Evolutionary conservation across 2,329 filamentous ascomycete genomes (phyloP).

Genomic region (Alternaria postmessia): DNA sequence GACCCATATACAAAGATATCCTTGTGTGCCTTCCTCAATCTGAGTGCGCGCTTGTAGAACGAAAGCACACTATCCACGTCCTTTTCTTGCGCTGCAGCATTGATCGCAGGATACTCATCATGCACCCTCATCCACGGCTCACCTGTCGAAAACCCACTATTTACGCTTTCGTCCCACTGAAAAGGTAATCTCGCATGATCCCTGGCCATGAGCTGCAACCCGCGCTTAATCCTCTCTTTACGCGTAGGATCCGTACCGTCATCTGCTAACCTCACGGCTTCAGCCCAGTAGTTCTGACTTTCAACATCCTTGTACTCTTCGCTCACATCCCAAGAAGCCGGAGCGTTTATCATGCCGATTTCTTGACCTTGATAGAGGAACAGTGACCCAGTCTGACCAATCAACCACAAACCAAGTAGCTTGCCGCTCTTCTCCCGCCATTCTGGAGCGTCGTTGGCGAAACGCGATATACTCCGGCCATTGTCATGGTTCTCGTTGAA

Average conservation of each 20-base stretch:
- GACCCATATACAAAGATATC: conserved; percentile 74
- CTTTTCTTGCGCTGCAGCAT: conserved; percentile 64
- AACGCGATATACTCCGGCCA: conserved; percentile 64
- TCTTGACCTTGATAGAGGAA: conserved; percentile 70
- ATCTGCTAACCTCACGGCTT: conserved; percentile 35
- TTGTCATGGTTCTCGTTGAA: conserved; percentile 73
- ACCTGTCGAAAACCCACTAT: conserved; percentile 70
- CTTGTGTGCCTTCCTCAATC: conserved; percentile 66
- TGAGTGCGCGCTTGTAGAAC: conserved; percentile 69
- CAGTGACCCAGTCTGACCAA: conserved; percentile 61
- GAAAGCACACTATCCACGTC: conserved; percentile 63
- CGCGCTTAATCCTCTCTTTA: conserved; percentile 49
- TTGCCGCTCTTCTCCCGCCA: conserved; percentile 51
- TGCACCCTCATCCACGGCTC: conserved; percentile 75
- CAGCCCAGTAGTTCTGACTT: conserved; percentile 51
- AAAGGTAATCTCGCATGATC: conserved; percentile 77
- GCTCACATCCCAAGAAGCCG: conserved; percentile 56
- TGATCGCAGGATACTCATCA: conserved; percentile 66
- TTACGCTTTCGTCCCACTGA: conserved; percentile 69
- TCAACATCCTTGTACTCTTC: conserved; percentile 72
- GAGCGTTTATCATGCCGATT: conserved; percentile 67
- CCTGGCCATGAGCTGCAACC: conserved; percentile 67
- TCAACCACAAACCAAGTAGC: conserved; percentile 58
- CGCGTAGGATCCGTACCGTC: conserved; percentile 43
- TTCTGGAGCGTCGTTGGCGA: conserved; percentile 57